Conservation (phyloP, 768 basidiomycete species). For the Bullera alba region DNA sequence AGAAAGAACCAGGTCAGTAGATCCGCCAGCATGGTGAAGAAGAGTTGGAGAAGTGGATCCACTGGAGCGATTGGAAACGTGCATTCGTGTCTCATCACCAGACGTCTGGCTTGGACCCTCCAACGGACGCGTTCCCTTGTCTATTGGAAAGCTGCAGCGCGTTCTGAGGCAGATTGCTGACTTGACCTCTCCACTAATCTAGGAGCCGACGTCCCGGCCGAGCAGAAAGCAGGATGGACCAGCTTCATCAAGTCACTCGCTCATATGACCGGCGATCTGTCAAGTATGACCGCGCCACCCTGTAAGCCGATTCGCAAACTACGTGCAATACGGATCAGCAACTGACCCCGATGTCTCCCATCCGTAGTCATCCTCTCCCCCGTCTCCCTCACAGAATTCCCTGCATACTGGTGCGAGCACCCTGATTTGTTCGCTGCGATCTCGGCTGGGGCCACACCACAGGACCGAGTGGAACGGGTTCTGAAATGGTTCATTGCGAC, state of each 20-base stretch:
- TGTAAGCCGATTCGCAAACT: too few relatives aligned
- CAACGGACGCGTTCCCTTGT: too few relatives aligned
- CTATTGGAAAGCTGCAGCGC: too few relatives aligned
- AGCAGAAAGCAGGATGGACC: constrained; percentile 81
- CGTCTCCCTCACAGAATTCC: constrained; percentile 83
- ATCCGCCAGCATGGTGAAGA: too few relatives aligned
- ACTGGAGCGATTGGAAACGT: too few relatives aligned
- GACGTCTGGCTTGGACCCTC: too few relatives aligned
- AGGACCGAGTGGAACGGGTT: constrained; percentile 71
- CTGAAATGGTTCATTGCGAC: constrained; percentile 96
- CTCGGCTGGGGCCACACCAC: constrained; percentile 63
- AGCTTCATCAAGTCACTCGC: constrained; percentile 83
- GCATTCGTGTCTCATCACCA: too few relatives aligned
- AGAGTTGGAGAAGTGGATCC: too few relatives aligned
- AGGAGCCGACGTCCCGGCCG: constrained; percentile 60
- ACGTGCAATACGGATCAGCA: too few relatives aligned
- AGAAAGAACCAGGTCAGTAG: too few relatives aligned
- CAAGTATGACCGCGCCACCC: constrained; percentile 50
- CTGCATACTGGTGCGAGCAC: constrained; percentile 96
- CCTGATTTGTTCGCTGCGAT: constrained; percentile 84
- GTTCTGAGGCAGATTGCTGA: too few relatives aligned
- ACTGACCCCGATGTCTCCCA: background rate
- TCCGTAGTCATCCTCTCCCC: constrained; percentile 71
- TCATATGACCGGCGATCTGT: constrained; percentile 80
- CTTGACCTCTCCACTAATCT: too few relatives aligned